Evolutionary conservation across 2,329 filamentous ascomycete species (phyloP), one percentile per base, ranked within the genome.

Genomic region (Penicillium sp.): DNA sequence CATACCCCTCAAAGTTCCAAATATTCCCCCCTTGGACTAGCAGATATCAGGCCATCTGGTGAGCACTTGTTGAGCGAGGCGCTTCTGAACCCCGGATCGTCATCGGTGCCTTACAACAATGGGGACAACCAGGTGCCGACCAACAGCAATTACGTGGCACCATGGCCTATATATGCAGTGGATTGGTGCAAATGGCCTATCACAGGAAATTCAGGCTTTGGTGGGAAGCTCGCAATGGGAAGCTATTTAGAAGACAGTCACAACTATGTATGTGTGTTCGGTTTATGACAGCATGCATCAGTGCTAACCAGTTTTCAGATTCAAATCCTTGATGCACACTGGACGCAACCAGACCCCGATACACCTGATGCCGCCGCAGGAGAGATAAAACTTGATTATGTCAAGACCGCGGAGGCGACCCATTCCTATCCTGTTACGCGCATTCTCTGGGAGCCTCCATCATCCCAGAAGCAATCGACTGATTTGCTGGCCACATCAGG

Each of bases 141-240:
- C 6, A 95, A 93, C 60, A 96, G 91, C 79, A 97, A 93, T 71
- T 96, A 97, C 70, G 77, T 96, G 59, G 91, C 93, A 4, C 92
- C 93, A 0, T 99, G 94, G 91, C 88, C 91, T 13, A 87, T 96
- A 51, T 99, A 97, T 72, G 93, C 94, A 11, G 93, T 96, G 67
- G 94, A 99, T 76, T 99, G 94, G 94, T 99, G 94, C 79, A 99
- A 99, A 75, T 99, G 94, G 93, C 85, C 89, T 14, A 86, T 93
- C 2, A 85, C 91, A 38, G 67, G 86, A 76, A 66, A 55, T 42
- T 63, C 86, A 35, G 71, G 67, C 62, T 87, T 90, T 58, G 91
- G 90, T 3, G 94, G 94, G 36, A 97, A 97, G 75, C 83, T 99
- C 64, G 94, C 94, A 11, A 82, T 99, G 36, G 94, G 93, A 56